Conservation (phyloP, 768 basidiomycete genomes). For the Gymnopilus dilepis region DNA sequence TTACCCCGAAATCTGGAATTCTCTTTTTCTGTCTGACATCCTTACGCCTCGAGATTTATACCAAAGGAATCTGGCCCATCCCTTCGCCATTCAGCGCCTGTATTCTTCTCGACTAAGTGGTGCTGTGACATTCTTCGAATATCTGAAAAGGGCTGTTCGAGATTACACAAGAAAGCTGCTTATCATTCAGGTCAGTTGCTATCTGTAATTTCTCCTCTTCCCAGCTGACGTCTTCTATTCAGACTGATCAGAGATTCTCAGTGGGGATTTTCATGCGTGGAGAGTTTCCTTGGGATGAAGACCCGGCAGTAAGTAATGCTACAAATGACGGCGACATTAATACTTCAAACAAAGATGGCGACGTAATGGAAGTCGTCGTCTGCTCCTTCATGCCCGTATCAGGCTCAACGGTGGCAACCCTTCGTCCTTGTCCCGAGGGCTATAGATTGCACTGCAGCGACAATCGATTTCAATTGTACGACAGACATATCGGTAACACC, state of each 20-base stretch:
- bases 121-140: conserved; percentile 63
- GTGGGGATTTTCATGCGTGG: conserved; percentile 70
- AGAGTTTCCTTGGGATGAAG: conserved; percentile 60
- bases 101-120: conserved; percentile 63
- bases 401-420: conserved; percentile 50
- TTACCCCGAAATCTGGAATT: conserved; percentile 65
- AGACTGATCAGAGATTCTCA: conserved; percentile 68
- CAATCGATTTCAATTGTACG: conserved; percentile 61
- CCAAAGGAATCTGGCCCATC: conserved; percentile 53
- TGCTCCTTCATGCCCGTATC: conserved; percentile 65
- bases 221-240: neutral
- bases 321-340: conserved; percentile 35
- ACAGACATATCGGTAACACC: conserved; percentile 54
- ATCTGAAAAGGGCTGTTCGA: conserved; percentile 57
- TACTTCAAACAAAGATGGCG: conserved; percentile 29
- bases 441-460: conserved; percentile 64
- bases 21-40: conserved; percentile 64
- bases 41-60: conserved; percentile 55
- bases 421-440: conserved; percentile 54
- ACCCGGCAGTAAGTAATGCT: conserved; percentile 55
- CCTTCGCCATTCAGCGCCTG: conserved; percentile 61
- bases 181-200: conserved; percentile 52
- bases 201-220: neutral
- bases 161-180: conserved; percentile 65
- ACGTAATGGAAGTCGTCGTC: conserved; percentile 54